Evolutionary conservation across 2,329 filamentous ascomycete species (phyloP).

Genomic region (Metarhizium sp.): DNA sequence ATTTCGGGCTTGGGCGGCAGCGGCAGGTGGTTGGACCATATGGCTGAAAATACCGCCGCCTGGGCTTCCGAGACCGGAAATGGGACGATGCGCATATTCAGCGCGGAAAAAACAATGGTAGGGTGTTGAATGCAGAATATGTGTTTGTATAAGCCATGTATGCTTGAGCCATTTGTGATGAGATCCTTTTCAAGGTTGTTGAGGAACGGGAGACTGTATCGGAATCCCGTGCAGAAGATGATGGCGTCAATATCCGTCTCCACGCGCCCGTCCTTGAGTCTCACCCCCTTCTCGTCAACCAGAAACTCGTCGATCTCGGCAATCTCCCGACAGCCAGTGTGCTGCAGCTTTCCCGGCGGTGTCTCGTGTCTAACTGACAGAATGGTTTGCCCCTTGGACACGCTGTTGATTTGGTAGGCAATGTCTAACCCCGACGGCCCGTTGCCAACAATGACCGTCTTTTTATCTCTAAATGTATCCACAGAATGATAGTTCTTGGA

Average conservation of each 20-base stretch:
- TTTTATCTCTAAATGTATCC: conserved; percentile 54
- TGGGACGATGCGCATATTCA: conserved; percentile 80
- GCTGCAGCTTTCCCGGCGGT: conserved; percentile 32
- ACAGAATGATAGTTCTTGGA: conserved; percentile 72
- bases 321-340: conserved; percentile 40
- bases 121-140: conserved; percentile 68
- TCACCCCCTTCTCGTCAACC: conserved; percentile 46
- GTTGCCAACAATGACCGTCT: conserved; percentile 76
- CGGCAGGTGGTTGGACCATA: conserved; percentile 62
- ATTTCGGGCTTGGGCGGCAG: conserved; percentile 59
- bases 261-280: conserved; percentile 55
- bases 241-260: conserved; percentile 65
- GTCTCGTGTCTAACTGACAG: conserved; percentile 49
- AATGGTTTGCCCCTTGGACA: conserved; percentile 53
- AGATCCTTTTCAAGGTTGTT: conserved; percentile 36
- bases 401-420: conserved; percentile 59
- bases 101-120: conserved; percentile 65
- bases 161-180: conserved; percentile 59
- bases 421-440: conserved; percentile 81
- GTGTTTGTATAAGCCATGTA: conserved; percentile 69
- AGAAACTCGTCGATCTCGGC: conserved; percentile 50
- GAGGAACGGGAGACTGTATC: conserved; percentile 75
- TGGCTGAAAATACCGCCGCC: conserved; percentile 63
- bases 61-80: conserved; percentile 76
- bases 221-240: conserved; percentile 83